Evolutionary conservation across 345 rosid species (phyloP).

Genomic region (Turnera subulata): DNA sequence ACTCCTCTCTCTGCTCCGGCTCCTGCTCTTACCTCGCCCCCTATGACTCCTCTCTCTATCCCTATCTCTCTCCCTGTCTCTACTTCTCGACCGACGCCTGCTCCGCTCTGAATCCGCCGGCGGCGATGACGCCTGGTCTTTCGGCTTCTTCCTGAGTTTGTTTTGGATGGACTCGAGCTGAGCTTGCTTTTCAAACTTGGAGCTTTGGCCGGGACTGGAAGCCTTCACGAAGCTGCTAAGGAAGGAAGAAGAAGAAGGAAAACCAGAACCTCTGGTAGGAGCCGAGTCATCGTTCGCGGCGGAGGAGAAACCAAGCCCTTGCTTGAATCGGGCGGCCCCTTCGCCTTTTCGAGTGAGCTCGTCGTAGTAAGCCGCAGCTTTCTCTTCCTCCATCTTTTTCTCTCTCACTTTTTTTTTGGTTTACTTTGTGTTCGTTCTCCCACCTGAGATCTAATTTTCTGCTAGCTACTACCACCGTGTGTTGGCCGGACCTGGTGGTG

Average conservation of each 20-base stretch:
- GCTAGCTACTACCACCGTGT: too few species aligned
- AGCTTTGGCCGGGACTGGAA: slow-evolving; percentile 48
- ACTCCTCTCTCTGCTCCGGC: slow-evolving; percentile 8
- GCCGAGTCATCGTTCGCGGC: slow-evolving; percentile 11
- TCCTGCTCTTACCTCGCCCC: slow-evolving; percentile 27
- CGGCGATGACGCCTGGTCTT: slow-evolving; percentile 1
- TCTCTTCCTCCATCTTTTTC: slow-evolving; percentile 19
- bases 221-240: slow-evolving; percentile 69
- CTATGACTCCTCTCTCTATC: slow-evolving; percentile 24
- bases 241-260: slow-evolving; percentile 56
- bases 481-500: too few species aligned
- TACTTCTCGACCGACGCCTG: slow-evolving; percentile 5
- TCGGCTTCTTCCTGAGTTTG: slow-evolving; percentile 55
- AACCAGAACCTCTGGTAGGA: slow-evolving; percentile 51
- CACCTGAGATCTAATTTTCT: too few species aligned
- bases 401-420: too few species aligned
- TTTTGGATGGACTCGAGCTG: slow-evolving; percentile 62
- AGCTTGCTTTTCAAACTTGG: slow-evolving; percentile 49
- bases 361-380: slow-evolving; percentile 29
- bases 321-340: slow-evolving; percentile 96
- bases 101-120: slow-evolving; percentile 15
- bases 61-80: slow-evolving; percentile 22
- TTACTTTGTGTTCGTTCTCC: too few species aligned
- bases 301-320: slow-evolving; percentile 87
- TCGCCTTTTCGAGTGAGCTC: slow-evolving; percentile 83